Percentiles rank a stretch among this genome's conserved stretches.
Evolutionary conservation across 148 eudicot species (phyloP).

Genomic region (Agrostemma githago): DNA sequence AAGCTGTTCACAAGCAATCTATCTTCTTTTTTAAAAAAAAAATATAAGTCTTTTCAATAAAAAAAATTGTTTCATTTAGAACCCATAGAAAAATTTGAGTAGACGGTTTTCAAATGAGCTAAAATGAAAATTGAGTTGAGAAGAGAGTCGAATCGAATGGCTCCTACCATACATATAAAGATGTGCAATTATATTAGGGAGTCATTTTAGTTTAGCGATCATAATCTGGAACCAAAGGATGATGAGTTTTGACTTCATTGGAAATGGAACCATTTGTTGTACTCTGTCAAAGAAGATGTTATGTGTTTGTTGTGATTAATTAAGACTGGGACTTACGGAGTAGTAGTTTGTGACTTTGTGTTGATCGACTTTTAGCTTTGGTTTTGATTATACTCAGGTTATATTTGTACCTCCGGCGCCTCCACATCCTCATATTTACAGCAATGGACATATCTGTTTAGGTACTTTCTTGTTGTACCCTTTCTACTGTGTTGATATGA

Average conservation of each 20-base stretch:
- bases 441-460: conserved; percentile 58
- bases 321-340: not conserved
- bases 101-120: not conserved
- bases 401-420: conserved; percentile 47
- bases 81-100: too few relatives aligned
- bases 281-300: not conserved
- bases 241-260: not conserved
- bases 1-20: too few relatives aligned
- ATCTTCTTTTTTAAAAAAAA: too few relatives aligned
- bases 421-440: conserved; percentile 47
- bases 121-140: not conserved
- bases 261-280: not conserved
- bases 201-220: not conserved
- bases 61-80: too few relatives aligned
- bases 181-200: not conserved
- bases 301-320: too few relatives aligned
- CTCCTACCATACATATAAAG: not conserved
- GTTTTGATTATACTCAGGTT: conserved; percentile 25
- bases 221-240: not conserved
- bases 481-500: not conserved
- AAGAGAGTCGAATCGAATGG: not conserved
- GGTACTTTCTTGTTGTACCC: conserved; percentile 22
- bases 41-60: too few relatives aligned
- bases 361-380: not conserved
- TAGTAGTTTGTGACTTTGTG: not conserved